Base-by-base conservation (phyloP, 1,284 basidiomycete species). In the Austroboletus novae-zelandiae region DNA sequence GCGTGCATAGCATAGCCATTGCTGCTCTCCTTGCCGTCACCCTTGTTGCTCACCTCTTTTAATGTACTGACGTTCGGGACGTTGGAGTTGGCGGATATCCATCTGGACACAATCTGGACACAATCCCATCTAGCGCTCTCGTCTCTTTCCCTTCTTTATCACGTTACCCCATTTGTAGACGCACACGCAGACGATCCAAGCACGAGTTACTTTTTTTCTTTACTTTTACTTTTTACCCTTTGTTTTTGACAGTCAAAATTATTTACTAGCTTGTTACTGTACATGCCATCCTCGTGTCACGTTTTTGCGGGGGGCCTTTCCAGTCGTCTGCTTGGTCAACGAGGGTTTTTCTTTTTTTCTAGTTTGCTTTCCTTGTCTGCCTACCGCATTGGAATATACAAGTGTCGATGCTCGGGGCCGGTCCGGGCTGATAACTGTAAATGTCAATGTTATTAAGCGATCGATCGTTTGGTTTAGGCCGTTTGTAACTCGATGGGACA, bases 1-100 rank as follows among this genome's bases (percentile, higher is more conserved):
- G 55, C 39, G 35, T 54, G n/a, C 57, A 59, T 14, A 48, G 49
- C 9, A n/a, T 51, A 27, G 31, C 61, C 17, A 41, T 54, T 6
- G 50, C 53, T 9, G 15, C 56, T 31, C 53, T 63, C 11, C 49
- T 67, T 9, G 39, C 57, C 4, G 45, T 64, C n/a, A 52, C 56
- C 2, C 54, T 70, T 17, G 61, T 67, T 5, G 49, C 50, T 36
- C 47, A 64, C 40, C 48, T 64, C 41, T 64, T 65, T 9, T 71
- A 36, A 66, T 44, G 37, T 27, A 10, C 37, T 42, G 45, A 56
- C 39, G 15, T 14, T 30, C 20, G 9, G 35, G 35, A 36, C n/a
- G 9, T 7, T 27, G 15, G 35, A 11, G n/a, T 18, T 36, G 6
- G 35, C 11, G 18, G 5, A 39, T 25, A 23, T 39, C 37, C 18